Evolutionary conservation across 352 stramenopile genomes (phyloP).

Genomic region (Phytopythium kandeliae): DNA sequence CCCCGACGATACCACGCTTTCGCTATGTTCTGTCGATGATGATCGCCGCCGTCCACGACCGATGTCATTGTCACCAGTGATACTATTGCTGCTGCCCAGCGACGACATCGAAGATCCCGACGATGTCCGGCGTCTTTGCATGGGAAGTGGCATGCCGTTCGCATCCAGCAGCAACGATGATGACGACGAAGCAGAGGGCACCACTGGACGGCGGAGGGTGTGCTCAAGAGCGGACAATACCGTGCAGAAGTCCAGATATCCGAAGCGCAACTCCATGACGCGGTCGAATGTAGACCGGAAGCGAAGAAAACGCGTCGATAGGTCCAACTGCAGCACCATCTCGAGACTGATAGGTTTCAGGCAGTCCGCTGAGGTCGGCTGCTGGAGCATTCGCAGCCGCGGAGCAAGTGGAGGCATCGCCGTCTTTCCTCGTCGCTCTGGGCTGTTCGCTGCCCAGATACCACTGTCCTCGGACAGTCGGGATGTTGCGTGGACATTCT

Average conservation of each 20-base stretch:
- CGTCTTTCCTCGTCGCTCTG: background rate
- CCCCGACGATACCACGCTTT: constrained; percentile 9
- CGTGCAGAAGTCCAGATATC: constrained; percentile 79
- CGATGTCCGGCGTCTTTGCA: constrained; percentile 28
- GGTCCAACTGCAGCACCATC: constrained; percentile 61
- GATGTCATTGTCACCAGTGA: constrained; percentile 20
- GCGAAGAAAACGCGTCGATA: constrained; percentile 49
- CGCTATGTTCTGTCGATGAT: constrained; percentile 14
- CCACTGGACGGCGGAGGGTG: constrained; percentile 34
- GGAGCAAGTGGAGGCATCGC: background rate
- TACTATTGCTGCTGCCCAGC: constrained; percentile 16
- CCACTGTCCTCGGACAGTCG: constrained; percentile 67
- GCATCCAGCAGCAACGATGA: background rate
- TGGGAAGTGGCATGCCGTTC: constrained; percentile 4
- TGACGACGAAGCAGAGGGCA: background rate
- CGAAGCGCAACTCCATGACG: constrained; percentile 76
- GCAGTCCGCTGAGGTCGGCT: constrained; percentile 48
- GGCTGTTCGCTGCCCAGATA: constrained; percentile 42
- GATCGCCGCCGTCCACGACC: constrained; percentile 12
- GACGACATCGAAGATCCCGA: constrained; percentile 52
- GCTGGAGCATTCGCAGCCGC: constrained; percentile 15
- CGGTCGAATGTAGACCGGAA: constrained; percentile 71
- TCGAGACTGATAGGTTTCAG: constrained; percentile 76
- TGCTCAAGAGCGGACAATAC: constrained; percentile 53
- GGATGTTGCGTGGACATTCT: constrained; percentile 74